phyloP scores from a whole-genome alignment of 2,329 filamentous ascomycete genomes.

The Cyphellophora europaea region DNA sequence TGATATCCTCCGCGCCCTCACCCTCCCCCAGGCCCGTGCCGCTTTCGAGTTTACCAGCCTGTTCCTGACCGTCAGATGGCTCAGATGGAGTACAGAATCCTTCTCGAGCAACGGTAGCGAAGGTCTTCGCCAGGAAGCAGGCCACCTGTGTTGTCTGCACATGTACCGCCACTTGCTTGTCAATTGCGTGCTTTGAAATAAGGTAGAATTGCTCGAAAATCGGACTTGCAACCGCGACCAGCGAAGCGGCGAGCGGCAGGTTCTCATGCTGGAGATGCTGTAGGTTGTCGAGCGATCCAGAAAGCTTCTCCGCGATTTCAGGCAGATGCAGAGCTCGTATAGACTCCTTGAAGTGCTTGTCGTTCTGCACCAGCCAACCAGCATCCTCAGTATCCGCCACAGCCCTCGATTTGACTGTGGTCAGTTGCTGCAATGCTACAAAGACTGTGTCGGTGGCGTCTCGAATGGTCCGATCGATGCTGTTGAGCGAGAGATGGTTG shows the following conservation, averaged over 20 bases:
- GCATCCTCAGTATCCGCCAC: slow-evolving; percentile 52
- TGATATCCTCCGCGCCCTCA: slow-evolving; percentile 93
- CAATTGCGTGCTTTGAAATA: slow-evolving; percentile 50
- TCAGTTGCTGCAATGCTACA: slow-evolving; percentile 66
- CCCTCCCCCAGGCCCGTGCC: slow-evolving; percentile 93
- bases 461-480: slow-evolving; percentile 51
- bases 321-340: slow-evolving; percentile 51
- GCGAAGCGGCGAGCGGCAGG: slow-evolving; percentile 34
- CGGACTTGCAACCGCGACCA: slow-evolving; percentile 54
- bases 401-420: slow-evolving; percentile 44
- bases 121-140: slow-evolving; percentile 65
- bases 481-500: slow-evolving; percentile 24
- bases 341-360: slow-evolving; percentile 42
- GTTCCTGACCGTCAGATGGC: slow-evolving; percentile 59
- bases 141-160: slow-evolving; percentile 63
- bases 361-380: slow-evolving; percentile 53
- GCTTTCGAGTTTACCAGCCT: slow-evolving; percentile 72
- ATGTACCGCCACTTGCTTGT: slow-evolving; percentile 56
- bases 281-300: slow-evolving; percentile 36
- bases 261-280: slow-evolving; percentile 36
- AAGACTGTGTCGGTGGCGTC: slow-evolving; percentile 65
- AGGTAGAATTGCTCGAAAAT: slow-evolving; percentile 64
- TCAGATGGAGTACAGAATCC: slow-evolving; percentile 90
- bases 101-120: slow-evolving; percentile 67
- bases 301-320: slow-evolving; percentile 42